Conservation (phyloP, 495 filamentous ascomycete genomes). For the Talaromyces liani region DNA sequence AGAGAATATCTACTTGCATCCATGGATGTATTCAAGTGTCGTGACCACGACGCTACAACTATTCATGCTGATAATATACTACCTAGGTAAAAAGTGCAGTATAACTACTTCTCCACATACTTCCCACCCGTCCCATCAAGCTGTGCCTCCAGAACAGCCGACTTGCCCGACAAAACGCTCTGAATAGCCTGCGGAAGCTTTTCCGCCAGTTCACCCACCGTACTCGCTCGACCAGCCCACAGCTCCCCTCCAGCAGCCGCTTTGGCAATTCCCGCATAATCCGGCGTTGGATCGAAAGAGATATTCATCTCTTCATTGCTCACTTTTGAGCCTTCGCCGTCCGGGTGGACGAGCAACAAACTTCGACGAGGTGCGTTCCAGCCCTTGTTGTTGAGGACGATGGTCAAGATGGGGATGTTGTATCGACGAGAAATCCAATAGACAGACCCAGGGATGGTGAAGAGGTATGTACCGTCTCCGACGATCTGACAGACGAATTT, state of each 20-base stretch:
- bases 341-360: conserved; percentile 72
- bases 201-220: conserved; percentile 52
- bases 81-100: not conserved
- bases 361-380: conserved; percentile 81
- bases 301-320: conserved; percentile 87
- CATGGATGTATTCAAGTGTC: too few species aligned
- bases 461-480: conserved; percentile 87
- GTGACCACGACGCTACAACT: too few species aligned
- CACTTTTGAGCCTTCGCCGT: conserved; percentile 69
- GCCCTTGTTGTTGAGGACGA: conserved; percentile 91
- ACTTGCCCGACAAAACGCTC: conserved; percentile 56
- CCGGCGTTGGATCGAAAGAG: conserved; percentile 74
- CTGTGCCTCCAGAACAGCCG: conserved; percentile 58
- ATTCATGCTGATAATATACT: not conserved
- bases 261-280: conserved; percentile 87
- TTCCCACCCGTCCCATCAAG: conserved; percentile 39
- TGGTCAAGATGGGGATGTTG: conserved; percentile 79
- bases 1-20: too few species aligned
- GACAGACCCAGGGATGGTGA: conserved; percentile 79
- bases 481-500: conserved; percentile 92
- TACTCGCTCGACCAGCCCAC: conserved; percentile 60
- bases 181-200: conserved; percentile 59
- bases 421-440: conserved; percentile 91
- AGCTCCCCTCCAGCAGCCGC: conserved; percentile 76
- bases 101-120: conserved; percentile 18